These are phyloP conservation scores for Neolentinus lepideus DNA, from an alignment of 1,284 basidiomycete species.

Conservation along the genomic window DNA sequence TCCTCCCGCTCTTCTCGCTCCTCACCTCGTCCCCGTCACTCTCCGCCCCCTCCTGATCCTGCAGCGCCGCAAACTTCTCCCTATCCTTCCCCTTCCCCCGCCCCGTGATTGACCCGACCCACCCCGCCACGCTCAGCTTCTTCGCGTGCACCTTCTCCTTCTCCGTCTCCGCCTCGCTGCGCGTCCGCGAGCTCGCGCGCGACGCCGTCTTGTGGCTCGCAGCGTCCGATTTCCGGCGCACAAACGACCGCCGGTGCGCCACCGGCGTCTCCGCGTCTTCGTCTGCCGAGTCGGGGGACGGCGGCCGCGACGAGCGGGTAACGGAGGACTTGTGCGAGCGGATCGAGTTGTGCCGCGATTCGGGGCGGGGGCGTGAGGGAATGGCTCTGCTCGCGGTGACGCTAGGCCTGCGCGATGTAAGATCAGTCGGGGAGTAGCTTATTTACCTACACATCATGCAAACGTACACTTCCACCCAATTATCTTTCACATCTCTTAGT, in stretches of 20 bases:
- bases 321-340: slow-evolving; percentile 15
- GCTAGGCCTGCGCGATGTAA: slow-evolving; percentile 3
- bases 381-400: slow-evolving; percentile 7
- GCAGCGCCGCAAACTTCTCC: slow-evolving; percentile 44
- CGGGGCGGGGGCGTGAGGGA: slow-evolving; percentile 8
- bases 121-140: slow-evolving; percentile 47
- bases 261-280: slow-evolving; percentile 9
- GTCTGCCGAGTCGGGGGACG: neutral
- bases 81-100: slow-evolving; percentile 52
- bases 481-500: slow-evolving; percentile 55
- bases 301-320: slow-evolving; percentile 5
- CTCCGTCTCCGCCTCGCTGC: slow-evolving; percentile 32
- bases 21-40: slow-evolving; percentile 23
- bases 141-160: slow-evolving; percentile 18
- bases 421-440: neutral
- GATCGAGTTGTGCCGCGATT: slow-evolving; percentile 11
- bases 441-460: too few species aligned
- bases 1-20: slow-evolving; percentile 14
- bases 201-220: slow-evolving; percentile 38
- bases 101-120: slow-evolving; percentile 57
- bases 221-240: slow-evolving; percentile 34
- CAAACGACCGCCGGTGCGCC: slow-evolving; percentile 23
- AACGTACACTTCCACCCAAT: slow-evolving; percentile 60
- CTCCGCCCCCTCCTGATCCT: slow-evolving; percentile 30
- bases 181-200: slow-evolving; percentile 44